Evolutionary conservation across 1,284 basidiomycete genomes (phyloP).

Genomic region (Apiotrichum brassicae): DNA sequence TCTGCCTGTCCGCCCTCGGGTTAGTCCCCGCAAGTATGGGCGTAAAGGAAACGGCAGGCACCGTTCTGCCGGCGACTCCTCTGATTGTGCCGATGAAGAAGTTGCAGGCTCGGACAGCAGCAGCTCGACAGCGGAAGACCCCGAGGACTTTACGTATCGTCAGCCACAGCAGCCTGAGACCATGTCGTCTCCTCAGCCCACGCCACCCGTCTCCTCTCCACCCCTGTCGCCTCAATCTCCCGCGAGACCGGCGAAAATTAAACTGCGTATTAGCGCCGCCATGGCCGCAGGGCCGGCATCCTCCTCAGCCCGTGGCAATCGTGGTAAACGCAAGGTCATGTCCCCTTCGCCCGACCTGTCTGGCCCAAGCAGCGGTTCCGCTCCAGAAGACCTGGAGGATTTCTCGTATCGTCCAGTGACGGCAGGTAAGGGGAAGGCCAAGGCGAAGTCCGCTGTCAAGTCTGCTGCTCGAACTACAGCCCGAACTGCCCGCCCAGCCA

Average conservation of each 20-base stretch:
- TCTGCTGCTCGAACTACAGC: no score
- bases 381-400: conserved; percentile 24
- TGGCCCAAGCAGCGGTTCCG: conserved; percentile 14
- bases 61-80: not conserved
- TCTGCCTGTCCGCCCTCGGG: not conserved
- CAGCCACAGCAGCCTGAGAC: not conserved
- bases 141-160: conserved; percentile 19
- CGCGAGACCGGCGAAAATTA: not conserved
- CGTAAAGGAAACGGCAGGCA: not conserved
- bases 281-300: not conserved
- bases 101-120: conserved; percentile 5
- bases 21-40: not conserved
- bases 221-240: not conserved
- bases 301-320: not conserved
- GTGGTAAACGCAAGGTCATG: conserved; percentile 13
- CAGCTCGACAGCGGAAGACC: conserved; percentile 16
- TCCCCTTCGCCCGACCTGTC: conserved; percentile 8
- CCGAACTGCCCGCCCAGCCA: not conserved
- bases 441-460: not conserved
- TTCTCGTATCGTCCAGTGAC: conserved; percentile 16
- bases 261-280: not conserved
- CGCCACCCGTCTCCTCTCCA: not conserved
- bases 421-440: not conserved
- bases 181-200: no score
- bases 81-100: not conserved